Percentiles rank a stretch among this genome's conserved stretches.
Conservation (phyloP, 2,329 filamentous ascomycete species). For the Venturia nashicola region DNA sequence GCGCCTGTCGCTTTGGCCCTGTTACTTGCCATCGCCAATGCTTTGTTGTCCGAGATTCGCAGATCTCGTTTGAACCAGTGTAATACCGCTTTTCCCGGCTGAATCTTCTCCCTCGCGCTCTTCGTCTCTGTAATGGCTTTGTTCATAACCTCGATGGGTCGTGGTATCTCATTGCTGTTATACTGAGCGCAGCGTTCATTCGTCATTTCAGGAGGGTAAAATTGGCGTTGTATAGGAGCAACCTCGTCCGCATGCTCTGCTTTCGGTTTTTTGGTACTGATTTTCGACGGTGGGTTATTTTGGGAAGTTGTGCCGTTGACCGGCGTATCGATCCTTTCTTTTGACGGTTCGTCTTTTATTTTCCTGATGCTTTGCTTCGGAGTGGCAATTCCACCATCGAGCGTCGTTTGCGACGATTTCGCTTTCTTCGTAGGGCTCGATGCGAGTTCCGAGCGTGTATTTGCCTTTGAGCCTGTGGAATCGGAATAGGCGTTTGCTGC, state of each 20-base stretch:
- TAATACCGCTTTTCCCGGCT: constrained; percentile 40
- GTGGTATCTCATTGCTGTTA: constrained; percentile 52
- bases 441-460: constrained; percentile 24
- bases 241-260: constrained; percentile 27
- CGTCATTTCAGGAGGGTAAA: constrained; percentile 78
- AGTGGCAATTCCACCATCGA: background rate
- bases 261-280: constrained; percentile 15
- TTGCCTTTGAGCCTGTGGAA: constrained; percentile 19
- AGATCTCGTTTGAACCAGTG: constrained; percentile 43
- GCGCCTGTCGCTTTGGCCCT: constrained; percentile 32
- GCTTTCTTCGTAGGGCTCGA: constrained; percentile 14
- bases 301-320: background rate
- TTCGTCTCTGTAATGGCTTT: constrained; percentile 50
- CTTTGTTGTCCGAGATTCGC: constrained; percentile 38
- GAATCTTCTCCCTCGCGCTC: constrained; percentile 37
- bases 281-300: constrained; percentile 7
- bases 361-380: background rate
- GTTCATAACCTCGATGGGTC: constrained; percentile 59
- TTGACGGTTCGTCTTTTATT: background rate
- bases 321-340: background rate
- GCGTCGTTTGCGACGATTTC: constrained; percentile 14
- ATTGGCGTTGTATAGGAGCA: constrained; percentile 39
- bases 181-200: constrained; percentile 68
- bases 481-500: constrained; percentile 22
- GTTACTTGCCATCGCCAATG: constrained; percentile 31